A percentile compares a stretch with the other conserved stretches of the same genome.
Conservation (phyloP, 1,139 yeast genomes). For the Lodderomyces oxycetoniae region DNA sequence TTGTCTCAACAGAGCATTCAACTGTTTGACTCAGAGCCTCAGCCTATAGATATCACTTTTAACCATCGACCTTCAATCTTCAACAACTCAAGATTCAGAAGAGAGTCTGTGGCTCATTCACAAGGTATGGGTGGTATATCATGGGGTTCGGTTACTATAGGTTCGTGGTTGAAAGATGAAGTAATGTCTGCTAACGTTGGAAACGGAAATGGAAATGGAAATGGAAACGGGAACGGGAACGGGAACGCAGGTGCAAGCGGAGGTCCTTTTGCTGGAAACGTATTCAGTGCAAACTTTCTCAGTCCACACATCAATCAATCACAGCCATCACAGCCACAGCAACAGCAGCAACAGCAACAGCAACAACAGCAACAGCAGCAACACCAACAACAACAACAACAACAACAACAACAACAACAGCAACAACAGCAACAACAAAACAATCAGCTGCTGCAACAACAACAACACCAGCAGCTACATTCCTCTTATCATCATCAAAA, state of each 20-base stretch:
- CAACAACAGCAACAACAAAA: conserved; percentile 17
- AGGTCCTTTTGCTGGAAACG: too few relatives aligned
- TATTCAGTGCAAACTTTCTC: conserved; percentile 7
- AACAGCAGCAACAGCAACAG: conserved; percentile 12
- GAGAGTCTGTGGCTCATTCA: conserved; percentile 91
- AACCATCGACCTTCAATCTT: conserved; percentile 42
- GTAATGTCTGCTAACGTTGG: conserved; percentile 49
- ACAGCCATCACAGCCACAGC: neutral
- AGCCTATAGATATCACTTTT: conserved; percentile 46
- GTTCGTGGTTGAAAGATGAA: conserved; percentile 94
- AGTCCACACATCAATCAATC: conserved; percentile 5
- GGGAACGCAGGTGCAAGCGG: neutral
- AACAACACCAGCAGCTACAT: too few relatives aligned
- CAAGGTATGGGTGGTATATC: conserved; percentile 98
- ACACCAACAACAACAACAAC: conserved; percentile 15
- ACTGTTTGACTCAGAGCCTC: conserved; percentile 20
- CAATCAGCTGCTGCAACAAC: conserved; percentile 9
- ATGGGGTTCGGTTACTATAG: conserved; percentile 96
- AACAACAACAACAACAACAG: conserved; percentile 15
- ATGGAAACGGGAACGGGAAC: neutral
- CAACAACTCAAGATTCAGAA: conserved; percentile 44
- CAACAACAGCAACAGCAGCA: conserved; percentile 20
- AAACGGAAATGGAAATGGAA: neutral
- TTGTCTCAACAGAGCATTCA: conserved; percentile 1
- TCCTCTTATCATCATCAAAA: conserved; percentile 20